A percentile compares a stretch with the other conserved stretches of the same genome.
Conservation (phyloP, 2,329 filamentous ascomycete genomes). For the Parasarocladium wereldwijsianum region DNA sequence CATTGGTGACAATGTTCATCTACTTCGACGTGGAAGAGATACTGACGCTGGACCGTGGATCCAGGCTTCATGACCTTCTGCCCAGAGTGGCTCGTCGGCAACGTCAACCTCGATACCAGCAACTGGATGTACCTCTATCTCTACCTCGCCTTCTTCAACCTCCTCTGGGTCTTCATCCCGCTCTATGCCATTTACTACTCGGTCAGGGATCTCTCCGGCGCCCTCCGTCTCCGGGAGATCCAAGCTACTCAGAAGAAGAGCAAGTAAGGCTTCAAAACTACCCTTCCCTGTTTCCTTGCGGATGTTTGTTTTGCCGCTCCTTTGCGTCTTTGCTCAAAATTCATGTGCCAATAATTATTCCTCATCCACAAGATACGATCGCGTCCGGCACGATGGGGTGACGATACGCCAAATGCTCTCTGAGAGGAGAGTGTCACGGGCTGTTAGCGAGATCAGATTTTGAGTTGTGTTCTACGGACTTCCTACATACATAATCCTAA, state of each 20-base stretch:
- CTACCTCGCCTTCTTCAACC: constrained; percentile 56
- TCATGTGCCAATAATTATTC: no score
- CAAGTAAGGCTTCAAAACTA: constrained; percentile 3
- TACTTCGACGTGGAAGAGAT: not conserved
- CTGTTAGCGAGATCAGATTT: constrained; percentile 3
- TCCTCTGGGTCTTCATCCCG: constrained; percentile 51
- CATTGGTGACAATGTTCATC: not conserved
- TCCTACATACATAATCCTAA: no score
- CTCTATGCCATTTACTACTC: constrained; percentile 42
- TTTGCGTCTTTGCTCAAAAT: no score
- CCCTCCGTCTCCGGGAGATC: constrained; percentile 22
- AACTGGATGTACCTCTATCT: constrained; percentile 58
- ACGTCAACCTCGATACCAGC: constrained; percentile 45
- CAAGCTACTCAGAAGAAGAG: constrained; percentile 13
- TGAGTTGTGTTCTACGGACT: no score
- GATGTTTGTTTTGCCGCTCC: no score
- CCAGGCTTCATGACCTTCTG: constrained; percentile 58
- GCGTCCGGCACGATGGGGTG: constrained; percentile 1
- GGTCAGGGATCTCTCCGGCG: constrained; percentile 37
- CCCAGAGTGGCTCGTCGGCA: constrained; percentile 52
- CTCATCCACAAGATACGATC: constrained; percentile 2
- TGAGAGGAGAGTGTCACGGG: constrained; percentile 2
- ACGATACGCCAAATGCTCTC: constrained; percentile 2
- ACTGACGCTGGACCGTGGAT: not conserved
- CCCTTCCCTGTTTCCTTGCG: no score